Base-by-base conservation (phyloP, 2,329 filamentous ascomycete species). In the Neophaeococcomyces aloes region DNA sequence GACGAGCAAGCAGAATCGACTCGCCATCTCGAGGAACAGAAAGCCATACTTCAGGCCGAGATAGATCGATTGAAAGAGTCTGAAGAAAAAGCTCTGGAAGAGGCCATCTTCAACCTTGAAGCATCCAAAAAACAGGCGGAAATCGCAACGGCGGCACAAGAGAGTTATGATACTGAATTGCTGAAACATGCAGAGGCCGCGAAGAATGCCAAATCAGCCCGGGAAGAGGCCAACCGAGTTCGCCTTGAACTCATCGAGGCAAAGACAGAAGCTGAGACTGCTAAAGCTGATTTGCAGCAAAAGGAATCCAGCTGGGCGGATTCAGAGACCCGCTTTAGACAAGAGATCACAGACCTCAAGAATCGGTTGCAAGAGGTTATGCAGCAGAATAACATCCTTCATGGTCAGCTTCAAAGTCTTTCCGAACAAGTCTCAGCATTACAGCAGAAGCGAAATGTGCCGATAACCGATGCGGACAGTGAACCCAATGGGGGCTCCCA, bases 151-250 rank as follows among this genome's bases (percentile, higher is more conserved):
- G 84, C 86, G 61, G 87, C 91, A 3, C 91, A 98, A 60, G 83
- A 94, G 59, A 88, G 91, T 54, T 98, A 98, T 59, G 93, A 98
- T 62, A 81, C 81, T 50, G 91, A 98, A 61, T 74, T 98, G 8
- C 76, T 94, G 56, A 95, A 91, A 67, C 91, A 98, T 64, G 89
- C 88, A 1, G 86, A 95, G 53, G 91, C 89, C n/a, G 86, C 89
- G 10, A 88, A 87, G 64, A 76, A 78, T 29, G 71, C 95, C 11
- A 86, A 94, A 54, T 73, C 73, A 42, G 70, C 94, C 38, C 84
- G 91, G 40, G 71, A 72, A 3, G 86, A 96, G 52, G 76, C 84
- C 62, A 91, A 94, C 57, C 71, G 85, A 53, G 66, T 96, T 48
- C 88, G 86, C 65, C 82, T 83, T 1, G 78, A 93, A 47, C 72